Evolutionary conservation across 2,329 filamentous ascomycete genomes (phyloP).

Genomic region (Aureobasidium sp.): DNA sequence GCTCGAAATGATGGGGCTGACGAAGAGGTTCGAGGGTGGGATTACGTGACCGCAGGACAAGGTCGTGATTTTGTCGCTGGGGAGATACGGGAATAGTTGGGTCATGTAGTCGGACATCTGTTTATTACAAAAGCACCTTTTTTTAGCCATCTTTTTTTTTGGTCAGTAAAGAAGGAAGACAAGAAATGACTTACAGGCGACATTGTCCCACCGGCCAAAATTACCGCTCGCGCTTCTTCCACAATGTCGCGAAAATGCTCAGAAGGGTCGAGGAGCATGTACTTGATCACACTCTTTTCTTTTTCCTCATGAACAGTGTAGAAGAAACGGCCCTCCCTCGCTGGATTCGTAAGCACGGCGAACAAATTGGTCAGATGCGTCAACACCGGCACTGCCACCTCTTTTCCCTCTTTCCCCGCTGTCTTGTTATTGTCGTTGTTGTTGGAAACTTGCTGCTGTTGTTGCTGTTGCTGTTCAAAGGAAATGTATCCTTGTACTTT

Average conservation of each 20-base stretch:
- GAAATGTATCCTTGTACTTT: constrained; percentile 87
- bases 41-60: constrained; percentile 95
- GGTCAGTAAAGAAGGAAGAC: background rate
- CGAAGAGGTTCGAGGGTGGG: constrained; percentile 70
- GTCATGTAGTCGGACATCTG: constrained; percentile 78
- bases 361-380: constrained; percentile 65
- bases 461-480: constrained; percentile 35
- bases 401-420: constrained; percentile 16
- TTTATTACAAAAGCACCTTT: too few relatives aligned
- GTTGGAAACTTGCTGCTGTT: background rate
- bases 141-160: too few relatives aligned
- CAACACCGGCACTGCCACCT: constrained; percentile 46
- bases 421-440: constrained; percentile 6
- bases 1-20: constrained; percentile 58
- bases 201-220: constrained; percentile 94
- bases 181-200: constrained; percentile 53
- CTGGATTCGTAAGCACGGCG: constrained; percentile 76
- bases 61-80: constrained; percentile 59
- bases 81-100: constrained; percentile 74
- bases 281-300: constrained; percentile 52
- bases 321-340: constrained; percentile 57
- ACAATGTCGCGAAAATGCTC: constrained; percentile 86
- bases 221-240: constrained; percentile 73
- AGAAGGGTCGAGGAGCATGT: constrained; percentile 84
- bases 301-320: constrained; percentile 43